Conservation (phyloP, 2,329 filamentous ascomycete species). For the Taxawa tesnikishii region DNA sequence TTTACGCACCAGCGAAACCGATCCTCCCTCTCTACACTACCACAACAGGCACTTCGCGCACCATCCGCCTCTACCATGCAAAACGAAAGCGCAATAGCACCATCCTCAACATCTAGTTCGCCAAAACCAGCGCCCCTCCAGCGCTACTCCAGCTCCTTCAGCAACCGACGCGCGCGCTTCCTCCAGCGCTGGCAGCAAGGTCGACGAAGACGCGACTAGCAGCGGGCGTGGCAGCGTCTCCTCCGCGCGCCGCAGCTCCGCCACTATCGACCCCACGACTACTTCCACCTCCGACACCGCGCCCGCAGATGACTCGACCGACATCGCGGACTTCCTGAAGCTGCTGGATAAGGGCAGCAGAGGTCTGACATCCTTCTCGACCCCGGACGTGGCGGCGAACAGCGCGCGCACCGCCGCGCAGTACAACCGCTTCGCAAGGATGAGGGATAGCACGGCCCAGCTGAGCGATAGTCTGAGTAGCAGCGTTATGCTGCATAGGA, state of each 20-base stretch:
- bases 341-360: constrained; percentile 75
- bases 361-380: constrained; percentile 69
- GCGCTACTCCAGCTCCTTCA: constrained; percentile 89
- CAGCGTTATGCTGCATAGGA: constrained; percentile 72
- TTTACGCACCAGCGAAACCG: constrained; percentile 48
- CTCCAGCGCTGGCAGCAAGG: constrained; percentile 57
- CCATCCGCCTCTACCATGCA: constrained; percentile 50
- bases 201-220: constrained; percentile 62
- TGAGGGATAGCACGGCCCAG: constrained; percentile 79
- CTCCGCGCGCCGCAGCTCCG: constrained; percentile 63
- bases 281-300: constrained; percentile 49
- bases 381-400: constrained; percentile 46
- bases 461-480: constrained; percentile 90
- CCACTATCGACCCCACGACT: constrained; percentile 59
- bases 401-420: constrained; percentile 68
- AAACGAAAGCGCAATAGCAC: constrained; percentile 49
- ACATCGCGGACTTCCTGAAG: constrained; percentile 87
- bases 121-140: constrained; percentile 68
- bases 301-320: constrained; percentile 75
- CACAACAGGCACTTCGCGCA: constrained; percentile 60
- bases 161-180: constrained; percentile 69
- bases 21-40: constrained; percentile 61
- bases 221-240: constrained; percentile 69
- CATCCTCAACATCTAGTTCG: constrained; percentile 58
- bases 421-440: constrained; percentile 71